Evolutionary conservation across 192 early-diverging fungal species (phyloP).

Genomic region (Lobosporangium transversale): DNA sequence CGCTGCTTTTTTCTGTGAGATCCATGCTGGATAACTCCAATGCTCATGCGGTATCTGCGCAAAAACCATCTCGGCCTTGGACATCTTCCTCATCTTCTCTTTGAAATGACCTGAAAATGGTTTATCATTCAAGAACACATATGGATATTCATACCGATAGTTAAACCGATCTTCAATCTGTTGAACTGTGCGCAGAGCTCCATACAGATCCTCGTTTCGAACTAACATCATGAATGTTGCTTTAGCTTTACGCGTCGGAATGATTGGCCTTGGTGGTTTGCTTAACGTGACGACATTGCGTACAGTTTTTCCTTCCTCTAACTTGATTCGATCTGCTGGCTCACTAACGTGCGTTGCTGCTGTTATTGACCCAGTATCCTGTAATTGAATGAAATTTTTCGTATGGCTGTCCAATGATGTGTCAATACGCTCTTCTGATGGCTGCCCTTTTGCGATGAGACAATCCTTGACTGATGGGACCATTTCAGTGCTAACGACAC

Average conservation of each 20-base stretch:
- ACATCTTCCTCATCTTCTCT: slow-evolving; percentile 61
- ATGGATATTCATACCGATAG: slow-evolving; percentile 81
- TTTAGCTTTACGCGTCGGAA: slow-evolving; percentile 44
- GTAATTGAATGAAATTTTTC: no score
- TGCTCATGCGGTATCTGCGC: slow-evolving; percentile 75
- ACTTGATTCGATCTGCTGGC: no score
- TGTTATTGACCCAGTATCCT: no score
- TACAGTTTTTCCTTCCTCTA: no score
- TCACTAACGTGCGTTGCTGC: no score
- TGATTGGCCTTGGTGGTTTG: slow-evolving; percentile 8
- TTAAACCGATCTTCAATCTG: slow-evolving; percentile 89
- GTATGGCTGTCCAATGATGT: no score
- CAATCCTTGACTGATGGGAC: no score
- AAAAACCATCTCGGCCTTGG: slow-evolving; percentile 67
- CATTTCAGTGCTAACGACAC: no score
- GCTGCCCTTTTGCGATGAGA: no score
- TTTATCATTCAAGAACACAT: slow-evolving; percentile 87
- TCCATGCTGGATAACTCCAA: slow-evolving; percentile 86
- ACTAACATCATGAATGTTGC: slow-evolving; percentile 83
- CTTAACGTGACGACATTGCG: neutral
- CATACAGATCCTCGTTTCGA: slow-evolving; percentile 73
- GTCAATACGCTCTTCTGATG: no score
- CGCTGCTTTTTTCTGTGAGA: slow-evolving; percentile 68
- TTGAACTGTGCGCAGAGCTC: slow-evolving; percentile 66
- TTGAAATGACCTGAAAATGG: slow-evolving; percentile 78